Percentiles rank a stretch among this genome's conserved stretches.
These are phyloP conservation scores for Berberis vulgaris DNA, from an alignment of 164 flowering plant species.

Conservation along the genomic window DNA sequence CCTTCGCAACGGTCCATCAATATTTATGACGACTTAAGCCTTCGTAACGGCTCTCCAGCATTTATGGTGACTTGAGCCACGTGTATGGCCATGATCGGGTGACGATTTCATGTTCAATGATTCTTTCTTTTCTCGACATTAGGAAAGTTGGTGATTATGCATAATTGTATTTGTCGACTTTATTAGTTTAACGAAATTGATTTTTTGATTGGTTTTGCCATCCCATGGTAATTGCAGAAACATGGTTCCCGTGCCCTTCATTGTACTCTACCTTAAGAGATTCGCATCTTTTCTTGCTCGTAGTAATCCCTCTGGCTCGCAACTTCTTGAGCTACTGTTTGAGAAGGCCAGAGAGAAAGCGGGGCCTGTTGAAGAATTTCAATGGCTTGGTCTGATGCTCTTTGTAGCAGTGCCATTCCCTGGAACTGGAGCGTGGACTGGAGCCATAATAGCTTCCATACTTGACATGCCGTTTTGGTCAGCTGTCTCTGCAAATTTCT, in stretches of 20 bases:
- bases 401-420: conserved; percentile 98
- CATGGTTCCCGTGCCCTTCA: conserved; percentile 94
- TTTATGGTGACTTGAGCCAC: no score
- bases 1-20: no score
- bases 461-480: conserved; percentile 94
- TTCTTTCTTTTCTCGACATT: no score
- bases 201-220: neutral
- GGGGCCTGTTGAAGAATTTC: conserved; percentile 88
- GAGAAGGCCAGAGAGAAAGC: conserved; percentile 72
- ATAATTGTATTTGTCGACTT: no score
- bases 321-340: conserved; percentile 51
- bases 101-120: no score
- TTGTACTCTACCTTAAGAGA: conserved; percentile 69
- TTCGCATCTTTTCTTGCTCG: conserved; percentile 67
- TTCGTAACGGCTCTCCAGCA: no score
- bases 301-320: conserved; percentile 47
- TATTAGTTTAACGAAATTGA: neutral
- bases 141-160: no score
- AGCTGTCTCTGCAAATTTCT: conserved; percentile 63
- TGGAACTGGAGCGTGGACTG: conserved; percentile 99
- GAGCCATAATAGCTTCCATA: conserved; percentile 81
- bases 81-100: no score
- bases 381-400: conserved; percentile 96
- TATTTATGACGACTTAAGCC: no score
- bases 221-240: conserved; percentile 42